Conservation (phyloP, 179 eudicot genomes). For the Beta corolliflora region DNA sequence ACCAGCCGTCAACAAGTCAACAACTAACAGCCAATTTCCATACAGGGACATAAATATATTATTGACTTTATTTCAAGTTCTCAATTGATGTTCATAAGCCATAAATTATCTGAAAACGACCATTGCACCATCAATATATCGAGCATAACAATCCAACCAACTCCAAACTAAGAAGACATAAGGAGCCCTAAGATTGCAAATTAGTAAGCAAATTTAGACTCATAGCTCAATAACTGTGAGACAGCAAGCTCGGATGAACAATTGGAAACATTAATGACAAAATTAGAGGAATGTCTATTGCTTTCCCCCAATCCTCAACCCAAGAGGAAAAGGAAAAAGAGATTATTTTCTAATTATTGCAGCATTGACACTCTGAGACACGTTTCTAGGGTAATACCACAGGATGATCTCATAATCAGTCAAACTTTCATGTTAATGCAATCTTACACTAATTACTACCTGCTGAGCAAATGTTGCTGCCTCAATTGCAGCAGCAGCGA, state of each 20-base stretch:
- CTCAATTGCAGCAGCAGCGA: slow-evolving; percentile 99
- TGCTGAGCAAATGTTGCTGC: slow-evolving; percentile 98
- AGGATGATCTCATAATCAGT: not conserved
- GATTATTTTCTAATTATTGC: not conserved
- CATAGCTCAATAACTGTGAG: not conserved
- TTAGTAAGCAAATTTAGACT: not conserved
- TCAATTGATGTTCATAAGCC: not conserved
- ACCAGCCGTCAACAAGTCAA: too few relatives aligned
- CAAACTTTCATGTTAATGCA: not conserved
- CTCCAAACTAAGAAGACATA: not conserved
- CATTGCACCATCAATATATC: not conserved
- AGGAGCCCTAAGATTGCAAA: not conserved
- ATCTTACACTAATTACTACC: slow-evolving; percentile 40
- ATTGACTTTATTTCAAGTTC: not conserved
- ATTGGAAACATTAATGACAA: not conserved
- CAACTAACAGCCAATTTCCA: not conserved
- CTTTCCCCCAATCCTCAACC: not conserved
- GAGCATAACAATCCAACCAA: not conserved
- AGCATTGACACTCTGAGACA: not conserved
- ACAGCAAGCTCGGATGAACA: not conserved
- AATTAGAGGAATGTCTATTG: not conserved
- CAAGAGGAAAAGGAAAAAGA: not conserved
- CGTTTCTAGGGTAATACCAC: not conserved
- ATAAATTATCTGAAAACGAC: not conserved
- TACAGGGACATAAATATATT: not conserved